These are phyloP conservation scores for Talaromyces sp. DNA, from an alignment of 2,329 filamentous ascomycete species.

Conservation along the genomic window DNA sequence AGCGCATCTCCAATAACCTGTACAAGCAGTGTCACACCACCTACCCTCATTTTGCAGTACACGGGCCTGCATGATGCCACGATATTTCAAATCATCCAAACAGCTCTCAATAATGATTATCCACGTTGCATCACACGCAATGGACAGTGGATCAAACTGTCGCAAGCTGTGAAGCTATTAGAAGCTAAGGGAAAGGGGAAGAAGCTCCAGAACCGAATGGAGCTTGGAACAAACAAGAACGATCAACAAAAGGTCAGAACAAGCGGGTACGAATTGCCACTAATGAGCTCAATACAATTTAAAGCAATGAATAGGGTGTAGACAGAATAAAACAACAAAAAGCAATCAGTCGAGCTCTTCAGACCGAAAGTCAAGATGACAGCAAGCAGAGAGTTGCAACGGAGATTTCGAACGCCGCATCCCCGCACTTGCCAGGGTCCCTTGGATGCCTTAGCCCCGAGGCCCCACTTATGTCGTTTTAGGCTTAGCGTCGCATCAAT, in stretches of 20 bases:
- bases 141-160: too few relatives aligned
- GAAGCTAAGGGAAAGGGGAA: neutral
- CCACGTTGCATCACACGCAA: neutral
- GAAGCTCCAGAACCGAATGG: neutral
- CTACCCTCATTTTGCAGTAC: constrained; percentile 13
- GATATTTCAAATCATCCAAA: neutral
- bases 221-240: neutral
- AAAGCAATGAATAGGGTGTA: too few relatives aligned
- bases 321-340: neutral
- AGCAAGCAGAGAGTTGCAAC: neutral
- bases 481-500: neutral
- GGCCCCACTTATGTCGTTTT: neutral
- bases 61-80: constrained; percentile 11
- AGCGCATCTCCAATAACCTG: neutral
- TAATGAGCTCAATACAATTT: neutral
- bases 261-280: neutral
- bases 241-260: neutral
- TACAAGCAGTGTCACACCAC: neutral
- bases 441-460: neutral
- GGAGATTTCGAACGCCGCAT: neutral
- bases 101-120: neutral
- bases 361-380: neutral
- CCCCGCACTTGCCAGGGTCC: constrained; percentile 2
- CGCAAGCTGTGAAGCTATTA: neutral
- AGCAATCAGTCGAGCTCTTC: neutral